Percentiles rank a stretch among this genome's conserved stretches.
Conservation (phyloP, 345 rosid species). For the Lenwebbia sp. region DNA sequence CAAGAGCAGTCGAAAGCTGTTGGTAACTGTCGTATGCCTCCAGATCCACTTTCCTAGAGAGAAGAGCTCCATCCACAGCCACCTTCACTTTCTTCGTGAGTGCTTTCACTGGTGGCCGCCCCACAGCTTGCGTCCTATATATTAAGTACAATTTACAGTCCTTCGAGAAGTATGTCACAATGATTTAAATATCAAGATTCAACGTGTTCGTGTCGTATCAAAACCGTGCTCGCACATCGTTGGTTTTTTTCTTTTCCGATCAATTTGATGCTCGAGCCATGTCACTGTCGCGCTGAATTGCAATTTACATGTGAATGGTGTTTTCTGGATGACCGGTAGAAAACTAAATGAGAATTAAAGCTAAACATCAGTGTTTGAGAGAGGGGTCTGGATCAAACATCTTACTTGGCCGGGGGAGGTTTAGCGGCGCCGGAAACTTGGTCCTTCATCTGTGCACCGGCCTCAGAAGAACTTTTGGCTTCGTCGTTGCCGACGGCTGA, state of each 20-base stretch:
- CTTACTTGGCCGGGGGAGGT: constrained; percentile 26
- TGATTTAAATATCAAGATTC: too few species aligned
- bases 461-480: not conserved
- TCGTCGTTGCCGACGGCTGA: not conserved
- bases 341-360: not conserved
- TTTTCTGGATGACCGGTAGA: not conserved
- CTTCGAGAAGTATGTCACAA: too few species aligned
- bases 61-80: constrained; percentile 58
- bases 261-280: too few species aligned
- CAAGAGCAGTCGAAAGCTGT: constrained; percentile 31
- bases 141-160: not conserved
- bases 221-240: too few species aligned
- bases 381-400: not conserved
- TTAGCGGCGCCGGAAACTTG: constrained; percentile 7
- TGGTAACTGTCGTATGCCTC: constrained; percentile 29
- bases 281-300: too few species aligned
- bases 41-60: constrained; percentile 54
- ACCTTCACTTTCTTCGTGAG: constrained; percentile 46
- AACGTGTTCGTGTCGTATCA: too few species aligned
- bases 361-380: not conserved
- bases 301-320: not conserved
- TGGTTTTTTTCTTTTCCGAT: too few species aligned
- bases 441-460: not conserved
- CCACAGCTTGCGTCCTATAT: constrained; percentile 41
- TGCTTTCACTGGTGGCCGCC: constrained; percentile 69